Evolutionary conservation across 768 basidiomycete species (phyloP).

Genomic region (Tylopilus felleus): DNA sequence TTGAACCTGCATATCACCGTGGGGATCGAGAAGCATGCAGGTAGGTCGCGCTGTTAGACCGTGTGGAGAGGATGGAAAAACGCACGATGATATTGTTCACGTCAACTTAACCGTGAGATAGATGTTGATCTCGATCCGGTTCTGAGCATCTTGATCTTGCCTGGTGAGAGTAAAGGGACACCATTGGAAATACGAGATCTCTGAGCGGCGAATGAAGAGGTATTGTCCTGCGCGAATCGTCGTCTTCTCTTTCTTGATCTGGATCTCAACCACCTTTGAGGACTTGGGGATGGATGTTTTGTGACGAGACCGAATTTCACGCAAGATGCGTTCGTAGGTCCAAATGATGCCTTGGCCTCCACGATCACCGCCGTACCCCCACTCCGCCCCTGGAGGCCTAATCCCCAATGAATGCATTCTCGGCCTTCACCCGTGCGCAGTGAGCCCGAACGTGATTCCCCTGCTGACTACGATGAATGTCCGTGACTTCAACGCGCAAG

Average conservation of each 20-base stretch:
- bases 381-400: no score
- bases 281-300: conserved; percentile 92
- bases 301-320: conserved; percentile 89
- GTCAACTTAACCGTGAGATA: conserved; percentile 90
- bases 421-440: no score
- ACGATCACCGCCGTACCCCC: no score
- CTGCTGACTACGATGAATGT: no score
- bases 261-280: conserved; percentile 89
- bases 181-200: conserved; percentile 94
- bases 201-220: conserved; percentile 88
- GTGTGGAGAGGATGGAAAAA: conserved; percentile 3
- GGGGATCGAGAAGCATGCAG: background rate
- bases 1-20: conserved; percentile 47
- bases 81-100: conserved; percentile 87
- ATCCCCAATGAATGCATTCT: no score
- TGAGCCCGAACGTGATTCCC: no score
- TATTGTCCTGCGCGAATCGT: conserved; percentile 85
- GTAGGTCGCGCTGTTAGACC: background rate
- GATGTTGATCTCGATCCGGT: conserved; percentile 89
- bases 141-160: conserved; percentile 86
- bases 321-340: conserved; percentile 84
- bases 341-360: conserved; percentile 59
- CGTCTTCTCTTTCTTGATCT: conserved; percentile 96
- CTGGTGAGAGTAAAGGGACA: conserved; percentile 95
- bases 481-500: no score